Base-by-base conservation (phyloP, 768 basidiomycete species). In the Jaapia argillacea region DNA sequence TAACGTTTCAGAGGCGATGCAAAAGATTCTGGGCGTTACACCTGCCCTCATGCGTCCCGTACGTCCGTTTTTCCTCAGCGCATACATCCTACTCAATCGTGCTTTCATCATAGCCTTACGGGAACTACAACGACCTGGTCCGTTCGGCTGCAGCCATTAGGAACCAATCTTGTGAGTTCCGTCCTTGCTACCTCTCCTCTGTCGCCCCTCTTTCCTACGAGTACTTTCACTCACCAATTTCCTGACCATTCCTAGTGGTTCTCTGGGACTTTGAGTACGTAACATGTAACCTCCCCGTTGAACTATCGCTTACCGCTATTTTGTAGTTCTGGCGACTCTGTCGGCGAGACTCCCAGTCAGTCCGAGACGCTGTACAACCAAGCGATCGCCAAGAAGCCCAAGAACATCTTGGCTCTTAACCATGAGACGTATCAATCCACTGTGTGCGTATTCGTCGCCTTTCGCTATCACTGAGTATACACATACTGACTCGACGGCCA, bases 201-300 rank as follows among this genome's bases (percentile, higher is more conserved):
- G 13, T 23, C 41, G 12, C 27, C 35, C 10, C 31, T 33, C 10
- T 10, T 10, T 16, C n/a, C n/a, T n/a, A n/a, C n/a, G n/a, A n/a
- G n/a, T 22, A 16, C 37, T 23, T 41, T 36, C 41, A 48, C 31
- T 33, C 31, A 33, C 16, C 31, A 16, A 33, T n/a, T n/a, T n/a
- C n/a, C n/a, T n/a, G n/a, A n/a, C n/a, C n/a, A n/a, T n/a, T n/a
- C 10, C 10, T 16, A 33, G 49, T 53, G 22, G 46, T 54, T 3
- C 38, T 50, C 31, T 52, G 51, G 51, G 52, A 54, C 44, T 54
- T 54, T 40, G 53, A 54, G n/a, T n/a, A n/a, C n/a, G n/a, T n/a
- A n/a, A n/a, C n/a, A n/a, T n/a, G n/a, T n/a, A n/a, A n/a, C n/a
- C n/a, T n/a, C n/a, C n/a, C n/a, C n/a, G n/a, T n/a, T n/a, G n/a